Evolutionary conservation across 2,329 filamentous ascomycete genomes (phyloP).

Genomic region (Aspergillus pseudoterreus): DNA sequence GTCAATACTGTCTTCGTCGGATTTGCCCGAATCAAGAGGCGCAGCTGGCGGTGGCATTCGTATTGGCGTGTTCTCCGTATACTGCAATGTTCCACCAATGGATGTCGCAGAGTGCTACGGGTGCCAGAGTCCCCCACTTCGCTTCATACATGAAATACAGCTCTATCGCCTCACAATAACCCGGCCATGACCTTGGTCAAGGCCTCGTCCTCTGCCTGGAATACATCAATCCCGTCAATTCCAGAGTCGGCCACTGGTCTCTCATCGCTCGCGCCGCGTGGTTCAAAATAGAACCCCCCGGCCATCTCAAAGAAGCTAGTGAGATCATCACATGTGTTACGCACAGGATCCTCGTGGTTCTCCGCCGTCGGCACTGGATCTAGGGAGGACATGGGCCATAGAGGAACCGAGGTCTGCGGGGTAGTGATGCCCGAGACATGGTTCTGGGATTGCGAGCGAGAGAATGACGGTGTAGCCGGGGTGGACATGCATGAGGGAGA

Average conservation of each 20-base stretch:
- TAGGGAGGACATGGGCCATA: constrained; percentile 18
- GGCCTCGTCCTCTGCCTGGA: constrained; percentile 33
- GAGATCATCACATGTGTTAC: constrained; percentile 47
- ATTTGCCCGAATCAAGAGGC: background rate
- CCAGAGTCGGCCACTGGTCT: constrained; percentile 7
- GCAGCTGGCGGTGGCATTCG: no score
- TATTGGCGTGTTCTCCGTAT: background rate
- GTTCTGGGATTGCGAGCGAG: constrained; percentile 3
- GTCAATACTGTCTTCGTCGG: background rate
- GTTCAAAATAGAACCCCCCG: constrained; percentile 42
- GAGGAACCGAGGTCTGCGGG: constrained; percentile 9
- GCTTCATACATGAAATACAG: background rate
- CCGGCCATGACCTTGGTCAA: constrained; percentile 34
- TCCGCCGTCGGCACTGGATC: constrained; percentile 2
- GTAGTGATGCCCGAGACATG: constrained; percentile 9
- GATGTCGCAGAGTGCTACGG: background rate
- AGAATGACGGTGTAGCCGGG: constrained; percentile 1
- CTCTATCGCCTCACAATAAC: constrained; percentile 17
- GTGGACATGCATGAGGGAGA: background rate
- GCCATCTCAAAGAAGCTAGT: constrained; percentile 60
- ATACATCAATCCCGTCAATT: constrained; percentile 20
- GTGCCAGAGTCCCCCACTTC: no score
- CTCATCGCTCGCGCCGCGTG: constrained; percentile 9
- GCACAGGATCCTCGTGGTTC: background rate
- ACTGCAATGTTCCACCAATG: background rate